phyloP scores from a whole-genome alignment of 2,329 filamentous ascomycete genomes.

The Penicillium rolfsii region DNA sequence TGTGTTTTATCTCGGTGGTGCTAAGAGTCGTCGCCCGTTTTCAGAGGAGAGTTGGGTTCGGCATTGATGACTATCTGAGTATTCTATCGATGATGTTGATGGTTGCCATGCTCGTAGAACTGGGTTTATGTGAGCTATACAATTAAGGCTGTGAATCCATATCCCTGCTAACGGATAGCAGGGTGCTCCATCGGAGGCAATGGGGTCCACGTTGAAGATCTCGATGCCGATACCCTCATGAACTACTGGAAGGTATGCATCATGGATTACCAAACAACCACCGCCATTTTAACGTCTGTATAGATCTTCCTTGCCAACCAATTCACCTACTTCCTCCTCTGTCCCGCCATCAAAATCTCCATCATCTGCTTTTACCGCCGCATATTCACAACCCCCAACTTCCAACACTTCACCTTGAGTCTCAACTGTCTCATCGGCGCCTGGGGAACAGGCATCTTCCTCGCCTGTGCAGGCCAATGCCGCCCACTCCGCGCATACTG shows the following conservation, averaged over 20 bases:
- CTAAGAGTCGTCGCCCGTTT: constrained; percentile 34
- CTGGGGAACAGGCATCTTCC: constrained; percentile 37
- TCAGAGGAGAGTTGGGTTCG: constrained; percentile 35
- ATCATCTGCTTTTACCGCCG: constrained; percentile 43
- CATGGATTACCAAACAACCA: neutral
- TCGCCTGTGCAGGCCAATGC: constrained; percentile 40
- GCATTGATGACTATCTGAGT: constrained; percentile 39
- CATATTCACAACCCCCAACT: constrained; percentile 35
- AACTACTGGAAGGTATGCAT: constrained; percentile 37
- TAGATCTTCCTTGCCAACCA: constrained; percentile 42
- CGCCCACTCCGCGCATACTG: constrained; percentile 37
- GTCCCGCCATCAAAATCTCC: constrained; percentile 39
- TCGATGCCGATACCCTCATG: constrained; percentile 29
- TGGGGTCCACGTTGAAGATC: constrained; percentile 28
- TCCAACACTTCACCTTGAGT: constrained; percentile 32
- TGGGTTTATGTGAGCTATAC: constrained; percentile 34
- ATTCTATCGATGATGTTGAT: constrained; percentile 32
- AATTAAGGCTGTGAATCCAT: neutral
- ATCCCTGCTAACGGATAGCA: constrained; percentile 22
- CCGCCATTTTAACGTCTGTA: neutral
- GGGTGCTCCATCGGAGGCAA: constrained; percentile 41
- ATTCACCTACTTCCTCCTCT: constrained; percentile 41
- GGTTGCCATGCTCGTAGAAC: constrained; percentile 36
- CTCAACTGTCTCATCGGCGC: constrained; percentile 35
- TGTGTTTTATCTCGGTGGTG: constrained; percentile 32